Evolutionary conservation across 2,329 filamentous ascomycete species (phyloP), one percentile per base, ranked within the genome.

Genomic region (Ophiostoma fasciatum): DNA sequence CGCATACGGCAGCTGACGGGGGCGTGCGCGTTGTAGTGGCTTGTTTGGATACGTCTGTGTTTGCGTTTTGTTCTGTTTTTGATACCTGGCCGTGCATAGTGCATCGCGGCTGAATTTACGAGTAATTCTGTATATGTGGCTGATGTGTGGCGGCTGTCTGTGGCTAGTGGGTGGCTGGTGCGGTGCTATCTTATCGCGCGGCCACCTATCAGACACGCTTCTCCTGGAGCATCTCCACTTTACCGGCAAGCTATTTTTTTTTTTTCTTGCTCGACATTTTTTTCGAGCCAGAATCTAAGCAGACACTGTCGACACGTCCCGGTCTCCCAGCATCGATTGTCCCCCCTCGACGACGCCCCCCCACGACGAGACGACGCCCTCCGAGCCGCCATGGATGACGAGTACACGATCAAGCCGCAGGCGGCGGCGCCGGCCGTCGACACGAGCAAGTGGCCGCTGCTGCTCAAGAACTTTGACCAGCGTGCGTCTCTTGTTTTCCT

Each of bases 391-490:
- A 40, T 43, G 43, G 33, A 65, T 55, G 77, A 73, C 51, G 80
- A 88, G 52, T 83, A 82, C 59, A 71, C 72, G 59, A 94, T 98
- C 67, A 94, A 94, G 75, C 90, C 90, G 38, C 78, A 92, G 68
- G 77, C 81, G 51, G 66, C 72, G 48, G 75, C 78, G 51, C 82
- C 85, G 48, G 65, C 74, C 42, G 68, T 92, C 51, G 78, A 92
- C 62, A 92, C 83, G 49, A 87, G 79, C 66, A 72, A 77, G 21
- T 94, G 85, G 84, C 90, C 90, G 51, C 68, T 96, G 52, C 71
- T 96, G 51, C 71, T 96, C 54, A 93, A 93, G 68, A 93, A 94
- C 66, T 96, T 92, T 64, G 82, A 85, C 61, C 82, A 87, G 56
- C 68, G 84, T 90, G 71, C 57, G 79, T 68, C n/a, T 5, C 2